Base-by-base conservation (phyloP, 352 stramenopile species). In the Phytophthora vignae region DNA sequence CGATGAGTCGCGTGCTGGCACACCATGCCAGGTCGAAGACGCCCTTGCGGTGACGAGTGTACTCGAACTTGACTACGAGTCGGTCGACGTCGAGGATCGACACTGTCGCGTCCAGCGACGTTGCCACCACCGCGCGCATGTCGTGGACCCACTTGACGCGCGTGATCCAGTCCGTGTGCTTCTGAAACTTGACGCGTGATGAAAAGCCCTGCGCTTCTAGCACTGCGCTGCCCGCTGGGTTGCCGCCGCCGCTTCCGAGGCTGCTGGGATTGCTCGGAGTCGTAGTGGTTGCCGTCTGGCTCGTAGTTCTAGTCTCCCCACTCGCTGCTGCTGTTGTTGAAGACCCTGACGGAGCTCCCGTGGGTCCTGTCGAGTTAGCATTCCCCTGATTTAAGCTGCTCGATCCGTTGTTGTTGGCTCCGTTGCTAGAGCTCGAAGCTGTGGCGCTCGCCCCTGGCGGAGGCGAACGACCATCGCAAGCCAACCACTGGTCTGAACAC, bases 11-110 rank as follows among this genome's bases (percentile, higher is more conserved):
- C 62, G 84, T 89, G 55, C 78, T 89, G 7, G 82, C 70, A 55
- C 88, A 95, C 89, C 89, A 96, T 14, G 86, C 81, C 14, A 95
- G 74, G 36, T 93, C 83, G 56, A 94, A 95, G n/a, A 96, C 88
- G 22, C 86, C 88, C 22, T 93, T 94, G 40, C 91, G 90, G 67
- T 96, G 89, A 1, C 86, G 77, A 33, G 79, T 91, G 76, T 95
- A 96, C 63, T 91, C 86, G 49, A 93, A 92, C 61, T 96, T 96
- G 49, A 94, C 76, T 10, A 90, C 81, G 53, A 90, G 82, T 40
- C 89, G 80, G 60, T 94, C 87, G 7, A 96, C 80, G 63, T 96
- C 89, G 42, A 94, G 74, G 55, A 96, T 93, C 22, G 87, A 94
- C 50, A 94, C 87, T 55, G 82, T 95, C 27, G 86, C 83, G 69